Evolutionary conservation across 768 basidiomycete species (phyloP), one percentile per base, ranked within the genome.

Genomic region (Solioccasus polychromus): DNA sequence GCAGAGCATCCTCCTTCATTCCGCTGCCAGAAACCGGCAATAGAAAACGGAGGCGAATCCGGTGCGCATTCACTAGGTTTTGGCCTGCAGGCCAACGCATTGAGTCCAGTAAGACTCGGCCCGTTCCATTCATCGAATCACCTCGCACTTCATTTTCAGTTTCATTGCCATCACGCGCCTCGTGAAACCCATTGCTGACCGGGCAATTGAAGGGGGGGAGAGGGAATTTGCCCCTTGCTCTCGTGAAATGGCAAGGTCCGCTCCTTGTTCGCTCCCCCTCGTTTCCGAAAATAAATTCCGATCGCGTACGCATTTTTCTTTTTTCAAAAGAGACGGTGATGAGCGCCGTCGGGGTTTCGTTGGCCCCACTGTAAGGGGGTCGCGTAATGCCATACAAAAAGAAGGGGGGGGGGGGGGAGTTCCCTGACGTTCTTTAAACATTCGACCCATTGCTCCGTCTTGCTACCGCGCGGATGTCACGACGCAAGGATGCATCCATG

Each of bases 1-100:
- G n/a, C n/a, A n/a, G n/a, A n/a, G n/a, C n/a, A n/a, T n/a, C n/a
- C n/a, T n/a, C n/a, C n/a, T n/a, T n/a, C n/a, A n/a, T n/a, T n/a
- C n/a, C n/a, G n/a, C n/a, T n/a, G n/a, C n/a, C n/a, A n/a, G n/a
- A n/a, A n/a, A n/a, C n/a, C n/a, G n/a, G n/a, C n/a, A n/a, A n/a
- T n/a, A n/a, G n/a, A n/a, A n/a, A n/a, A n/a, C n/a, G n/a, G n/a
- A 35, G 30, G 57, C 45, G 49, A 55, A 59, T 58, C 57, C 57
- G 23, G 17, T 8, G 39, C 29, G 43, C 51, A 38, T 44, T 45
- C 17, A 23, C 36, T 10, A 23, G 5, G 26, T 26, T 8, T 8
- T 11, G 35, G 31, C 57, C 57, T 58, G 57, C 57, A 59, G 57
- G 57, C 42, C 39, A 38, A 47, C 57, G 44, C 57, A 26, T 58